A percentile compares a stretch with the other conserved stretches of the same genome.
Evolutionary conservation across 495 filamentous ascomycete genomes (phyloP).

Genomic region (Penicillium lividum): DNA sequence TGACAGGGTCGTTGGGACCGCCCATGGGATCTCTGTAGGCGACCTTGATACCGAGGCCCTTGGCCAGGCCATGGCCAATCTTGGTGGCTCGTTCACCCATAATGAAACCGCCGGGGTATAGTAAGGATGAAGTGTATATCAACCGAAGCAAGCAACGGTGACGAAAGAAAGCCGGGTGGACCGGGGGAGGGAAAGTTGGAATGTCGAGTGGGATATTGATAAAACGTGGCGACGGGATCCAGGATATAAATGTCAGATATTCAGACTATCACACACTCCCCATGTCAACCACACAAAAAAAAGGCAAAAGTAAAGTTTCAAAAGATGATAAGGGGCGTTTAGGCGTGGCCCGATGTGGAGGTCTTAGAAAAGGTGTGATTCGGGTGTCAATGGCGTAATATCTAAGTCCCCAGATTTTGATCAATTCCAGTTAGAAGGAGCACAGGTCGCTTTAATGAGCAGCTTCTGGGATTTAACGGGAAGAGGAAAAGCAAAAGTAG

Average conservation of each 20-base stretch:
- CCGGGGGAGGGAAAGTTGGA: not conserved
- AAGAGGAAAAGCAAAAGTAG: constrained; percentile 4
- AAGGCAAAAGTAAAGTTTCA: constrained; percentile 8
- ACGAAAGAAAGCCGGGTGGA: not conserved
- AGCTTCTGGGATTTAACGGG: not conserved
- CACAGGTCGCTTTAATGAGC: constrained; percentile 7
- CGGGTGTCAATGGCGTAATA: constrained; percentile 32
- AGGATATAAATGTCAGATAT: constrained; percentile 23
- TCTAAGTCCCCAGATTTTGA: constrained; percentile 27
- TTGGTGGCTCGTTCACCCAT: constrained; percentile 52
- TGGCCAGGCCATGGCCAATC: constrained; percentile 73
- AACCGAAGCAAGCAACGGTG: constrained; percentile 1
- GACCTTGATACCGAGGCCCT: constrained; percentile 84
- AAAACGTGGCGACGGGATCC: constrained; percentile 16
- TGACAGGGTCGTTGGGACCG: constrained; percentile 49
- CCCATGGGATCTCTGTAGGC: constrained; percentile 58
- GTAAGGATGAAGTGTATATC: constrained; percentile 5
- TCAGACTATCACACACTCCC: constrained; percentile 18
- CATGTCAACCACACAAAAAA: constrained; percentile 16
- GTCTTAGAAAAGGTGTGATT: constrained; percentile 25
- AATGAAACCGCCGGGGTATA: constrained; percentile 9
- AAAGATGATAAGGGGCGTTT: constrained; percentile 16
- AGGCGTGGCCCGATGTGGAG: constrained; percentile 6
- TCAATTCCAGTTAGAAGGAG: constrained; percentile 4
- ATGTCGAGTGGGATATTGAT: constrained; percentile 1